phyloP scores from a whole-genome alignment of 106 monocot species.

The Triglochin maritima region DNA sequence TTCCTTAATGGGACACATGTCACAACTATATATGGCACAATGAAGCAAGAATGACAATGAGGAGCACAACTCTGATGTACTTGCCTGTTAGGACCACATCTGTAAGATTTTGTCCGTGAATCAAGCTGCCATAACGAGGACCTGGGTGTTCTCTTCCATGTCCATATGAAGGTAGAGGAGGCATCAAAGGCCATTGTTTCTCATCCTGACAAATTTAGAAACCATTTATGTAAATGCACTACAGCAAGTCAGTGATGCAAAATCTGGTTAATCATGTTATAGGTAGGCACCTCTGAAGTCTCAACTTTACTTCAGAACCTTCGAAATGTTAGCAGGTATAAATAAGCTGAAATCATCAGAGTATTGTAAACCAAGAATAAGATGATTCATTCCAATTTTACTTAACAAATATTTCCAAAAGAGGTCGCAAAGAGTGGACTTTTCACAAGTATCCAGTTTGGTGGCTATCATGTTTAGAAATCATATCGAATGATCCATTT shows the following conservation, averaged over 20 bases:
- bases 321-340: neutral
- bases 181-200: conserved; percentile 55
- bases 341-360: neutral
- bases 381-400: too few relatives aligned
- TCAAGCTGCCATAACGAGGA: conserved; percentile 65
- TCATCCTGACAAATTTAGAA: conserved; percentile 27
- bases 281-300: neutral
- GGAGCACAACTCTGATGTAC: neutral
- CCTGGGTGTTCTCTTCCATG: conserved; percentile 57
- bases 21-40: neutral
- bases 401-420: too few relatives aligned
- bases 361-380: neutral
- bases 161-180: conserved; percentile 76
- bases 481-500: too few relatives aligned
- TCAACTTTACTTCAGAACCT: neutral
- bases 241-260: too few relatives aligned
- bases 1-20: neutral
- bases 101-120: conserved; percentile 63
- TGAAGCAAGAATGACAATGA: neutral
- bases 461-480: too few relatives aligned
- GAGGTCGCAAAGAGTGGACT: too few relatives aligned
- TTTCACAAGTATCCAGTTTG: too few relatives aligned
- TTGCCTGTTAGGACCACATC: conserved; percentile 76
- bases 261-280: neutral
- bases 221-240: neutral